Percentiles rank a stretch among this genome's conserved stretches.
Conservation (phyloP, 1,284 basidiomycete species). For the Ganoderma meredithae region DNA sequence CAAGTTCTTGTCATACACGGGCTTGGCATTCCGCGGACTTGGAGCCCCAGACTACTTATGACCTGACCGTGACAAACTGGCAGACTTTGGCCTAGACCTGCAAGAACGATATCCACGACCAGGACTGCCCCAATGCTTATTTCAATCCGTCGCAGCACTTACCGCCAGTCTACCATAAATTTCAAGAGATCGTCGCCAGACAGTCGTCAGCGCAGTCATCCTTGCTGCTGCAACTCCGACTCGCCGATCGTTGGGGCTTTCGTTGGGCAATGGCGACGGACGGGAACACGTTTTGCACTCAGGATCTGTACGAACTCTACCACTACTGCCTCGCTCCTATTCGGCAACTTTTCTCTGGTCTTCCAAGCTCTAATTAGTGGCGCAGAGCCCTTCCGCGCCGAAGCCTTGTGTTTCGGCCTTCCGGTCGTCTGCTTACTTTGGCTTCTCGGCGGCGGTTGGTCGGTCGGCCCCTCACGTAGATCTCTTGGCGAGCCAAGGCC, state of each 20-base stretch:
- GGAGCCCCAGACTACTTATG: neutral
- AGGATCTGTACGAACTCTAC: neutral
- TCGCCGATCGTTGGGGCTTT: neutral
- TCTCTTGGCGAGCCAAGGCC: constrained; percentile 35
- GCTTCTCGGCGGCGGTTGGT: neutral
- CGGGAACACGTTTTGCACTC: neutral
- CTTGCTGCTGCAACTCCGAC: neutral
- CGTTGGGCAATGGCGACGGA: neutral
- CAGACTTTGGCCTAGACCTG: neutral
- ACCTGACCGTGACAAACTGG: neutral
- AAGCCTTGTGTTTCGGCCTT: neutral
- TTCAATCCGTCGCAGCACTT: neutral
- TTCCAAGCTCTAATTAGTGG: neutral
- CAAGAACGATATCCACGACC: neutral
- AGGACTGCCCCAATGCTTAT: neutral
- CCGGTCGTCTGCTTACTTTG: neutral
- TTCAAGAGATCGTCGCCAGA: neutral
- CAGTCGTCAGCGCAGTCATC: neutral
- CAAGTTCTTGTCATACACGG: neutral
- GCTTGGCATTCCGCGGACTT: neutral
- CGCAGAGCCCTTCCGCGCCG: neutral
- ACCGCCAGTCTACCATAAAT: neutral
- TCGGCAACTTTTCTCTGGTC: neutral
- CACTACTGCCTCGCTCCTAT: neutral
- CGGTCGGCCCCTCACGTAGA: constrained; percentile 8